Evolutionary conservation across 139 green algal species (phyloP), one percentile per base, ranked within the genome.

Genomic region (Asterochloris erici): DNA sequence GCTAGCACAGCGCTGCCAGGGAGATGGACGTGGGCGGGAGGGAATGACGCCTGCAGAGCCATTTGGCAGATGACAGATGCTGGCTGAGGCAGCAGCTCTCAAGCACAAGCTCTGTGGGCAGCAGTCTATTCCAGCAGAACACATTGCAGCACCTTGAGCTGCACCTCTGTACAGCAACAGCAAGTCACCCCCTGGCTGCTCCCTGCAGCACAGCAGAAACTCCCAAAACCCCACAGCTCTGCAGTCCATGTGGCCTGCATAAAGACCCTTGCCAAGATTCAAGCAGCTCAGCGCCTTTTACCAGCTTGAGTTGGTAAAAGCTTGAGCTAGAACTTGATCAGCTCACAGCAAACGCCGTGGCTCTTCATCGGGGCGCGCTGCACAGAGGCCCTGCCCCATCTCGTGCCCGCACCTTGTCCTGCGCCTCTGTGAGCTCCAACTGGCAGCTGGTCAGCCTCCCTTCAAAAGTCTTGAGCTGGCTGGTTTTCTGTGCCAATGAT

Each of bases 391-490:
- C 26, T 73, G 2, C 27, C 47, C 2, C 38, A 54, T 6, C 2
- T 10, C 38, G 6, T 54, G 38, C 4, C 38, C 38, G 38, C 29
- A 92, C 89, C 87, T 90, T 91, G 0, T 86, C 64, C 15, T 83
- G 79, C 61, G 87, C 79, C 0, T 92, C 90, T 63, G 85, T 78
- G 10, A 93, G 70, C 63, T 92, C 88, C 62, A 85, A 27, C 82
- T 94, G 89, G 21, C 89, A 79, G 14, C 82, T 86, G 12, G 79
- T 83, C 11, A 90, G 64, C 11, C 84, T 68, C 10, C 86, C 79
- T 75, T 92, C 87, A 24, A 92, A 74, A 16, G 83, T 83, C 68
- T 90, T 91, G 28, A 92, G 85, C 28, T 82, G 73, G 24, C 82
- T 86, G 38, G 86, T 79, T 29, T 89, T 91, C 63, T 87, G 84